Conservation (phyloP, 2,329 filamentous ascomycete genomes). For the Calonectria ilicicola region DNA sequence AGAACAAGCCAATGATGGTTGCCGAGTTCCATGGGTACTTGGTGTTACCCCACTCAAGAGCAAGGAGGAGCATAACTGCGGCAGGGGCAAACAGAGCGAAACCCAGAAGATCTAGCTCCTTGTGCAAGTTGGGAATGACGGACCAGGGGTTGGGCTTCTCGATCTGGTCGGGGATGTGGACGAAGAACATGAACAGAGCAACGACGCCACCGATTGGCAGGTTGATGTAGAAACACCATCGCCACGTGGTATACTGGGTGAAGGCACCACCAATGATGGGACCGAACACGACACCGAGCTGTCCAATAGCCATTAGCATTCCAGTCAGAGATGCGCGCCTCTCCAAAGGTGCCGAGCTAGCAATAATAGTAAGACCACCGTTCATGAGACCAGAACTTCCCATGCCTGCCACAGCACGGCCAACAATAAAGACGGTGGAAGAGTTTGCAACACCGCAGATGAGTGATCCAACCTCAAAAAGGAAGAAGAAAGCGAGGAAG, state of each 20-base stretch:
- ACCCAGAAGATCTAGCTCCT: conserved; percentile 42
- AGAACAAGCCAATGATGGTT: conserved; percentile 55
- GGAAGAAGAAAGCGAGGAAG: background rate
- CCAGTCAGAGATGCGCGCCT: background rate
- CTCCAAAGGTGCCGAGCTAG: background rate
- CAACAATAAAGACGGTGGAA: background rate
- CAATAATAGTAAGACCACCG: background rate
- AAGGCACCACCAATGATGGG: background rate
- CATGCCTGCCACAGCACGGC: conserved; percentile 5
- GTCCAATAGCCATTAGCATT: background rate
- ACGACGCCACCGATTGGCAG: conserved; percentile 6
- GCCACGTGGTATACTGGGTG: background rate
- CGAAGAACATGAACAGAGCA: background rate
- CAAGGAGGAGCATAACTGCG: conserved; percentile 60
- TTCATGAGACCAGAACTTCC: background rate
- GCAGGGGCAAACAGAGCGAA: conserved; percentile 57
- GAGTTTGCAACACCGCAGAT: background rate
- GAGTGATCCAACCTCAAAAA: conserved; percentile 1
- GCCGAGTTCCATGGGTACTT: conserved; percentile 58
- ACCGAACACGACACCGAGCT: background rate
- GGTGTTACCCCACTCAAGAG: conserved; percentile 45
- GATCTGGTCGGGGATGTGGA: conserved; percentile 1
- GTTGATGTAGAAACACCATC: conserved; percentile 12
- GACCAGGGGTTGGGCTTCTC: background rate
- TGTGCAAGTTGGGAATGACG: background rate